A percentile compares a stretch with the other conserved stretches of the same genome.
phyloP scores from a whole-genome alignment of 2,329 filamentous ascomycete species.

The Neofusicoccum umdonicola region DNA sequence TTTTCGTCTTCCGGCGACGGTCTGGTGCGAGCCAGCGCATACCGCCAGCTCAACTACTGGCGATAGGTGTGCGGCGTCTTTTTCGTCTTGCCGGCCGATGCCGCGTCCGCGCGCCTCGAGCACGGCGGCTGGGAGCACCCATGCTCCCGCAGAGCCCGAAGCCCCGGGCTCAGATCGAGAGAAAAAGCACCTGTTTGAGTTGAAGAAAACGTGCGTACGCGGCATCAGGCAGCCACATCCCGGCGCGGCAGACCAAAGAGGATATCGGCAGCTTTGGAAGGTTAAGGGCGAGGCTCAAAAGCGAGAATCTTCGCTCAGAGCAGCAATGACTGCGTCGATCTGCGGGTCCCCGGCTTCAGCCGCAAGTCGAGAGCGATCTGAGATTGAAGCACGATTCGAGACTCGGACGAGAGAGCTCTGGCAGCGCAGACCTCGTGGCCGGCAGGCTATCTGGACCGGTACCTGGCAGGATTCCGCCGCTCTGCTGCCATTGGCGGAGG shows the following conservation, averaged over 20 bases:
- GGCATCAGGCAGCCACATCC: slow-evolving; percentile 5
- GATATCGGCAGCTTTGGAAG: neutral
- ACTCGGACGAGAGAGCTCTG: no score
- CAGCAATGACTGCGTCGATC: neutral
- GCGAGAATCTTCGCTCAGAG: neutral
- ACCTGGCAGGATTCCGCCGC: neutral
- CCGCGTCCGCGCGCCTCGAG: neutral
- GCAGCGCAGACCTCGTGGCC: neutral
- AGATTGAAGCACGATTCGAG: neutral
- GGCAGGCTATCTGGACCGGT: neutral
- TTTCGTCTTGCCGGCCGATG: neutral
- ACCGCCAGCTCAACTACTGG: neutral
- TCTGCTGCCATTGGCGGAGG: neutral
- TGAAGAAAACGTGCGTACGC: slow-evolving; percentile 1
- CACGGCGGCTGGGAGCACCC: neutral
- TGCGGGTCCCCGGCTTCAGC: neutral
- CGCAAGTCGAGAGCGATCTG: neutral
- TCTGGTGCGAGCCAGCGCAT: neutral
- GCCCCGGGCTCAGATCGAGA: neutral
- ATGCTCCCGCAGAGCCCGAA: neutral
- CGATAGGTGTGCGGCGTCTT: neutral
- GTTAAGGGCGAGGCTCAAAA: neutral
- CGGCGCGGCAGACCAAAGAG: neutral
- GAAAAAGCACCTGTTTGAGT: neutral
- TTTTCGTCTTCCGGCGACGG: neutral